Conservation (phyloP, 1,139 yeast species). For the Candida sanyaensis region DNA sequence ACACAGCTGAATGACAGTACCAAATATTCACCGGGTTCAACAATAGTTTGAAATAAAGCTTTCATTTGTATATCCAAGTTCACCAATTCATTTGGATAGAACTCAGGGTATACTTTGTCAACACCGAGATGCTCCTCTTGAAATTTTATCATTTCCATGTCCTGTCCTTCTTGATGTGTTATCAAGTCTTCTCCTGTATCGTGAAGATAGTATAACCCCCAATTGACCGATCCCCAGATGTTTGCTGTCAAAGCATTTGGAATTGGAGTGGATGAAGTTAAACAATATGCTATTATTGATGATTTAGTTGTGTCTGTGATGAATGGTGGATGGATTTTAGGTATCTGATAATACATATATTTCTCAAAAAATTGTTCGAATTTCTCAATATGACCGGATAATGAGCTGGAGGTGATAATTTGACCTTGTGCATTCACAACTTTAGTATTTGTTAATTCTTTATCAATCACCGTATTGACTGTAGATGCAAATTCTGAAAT, state of each 20-base stretch:
- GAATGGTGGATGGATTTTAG: conserved; percentile 60
- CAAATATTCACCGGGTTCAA: conserved; percentile 61
- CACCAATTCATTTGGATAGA: conserved; percentile 62
- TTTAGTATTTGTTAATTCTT: conserved; percentile 46
- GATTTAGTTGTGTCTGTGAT: conserved; percentile 71
- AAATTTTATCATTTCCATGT: conserved; percentile 13
- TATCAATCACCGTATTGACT: conserved; percentile 59
- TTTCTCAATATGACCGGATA: conserved; percentile 40
- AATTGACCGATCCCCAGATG: conserved; percentile 89
- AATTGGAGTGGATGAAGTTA: conserved; percentile 56
- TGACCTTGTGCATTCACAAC: conserved; percentile 35
- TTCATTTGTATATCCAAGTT: conserved; percentile 78
- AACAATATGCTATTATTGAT: conserved; percentile 67
- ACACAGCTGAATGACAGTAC: conserved; percentile 67
- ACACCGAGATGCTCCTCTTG: conserved; percentile 13
- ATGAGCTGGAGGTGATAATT: conserved; percentile 39
- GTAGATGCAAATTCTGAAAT: conserved; percentile 75
- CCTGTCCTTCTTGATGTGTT: conserved; percentile 4
- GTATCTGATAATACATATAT: conserved; percentile 38
- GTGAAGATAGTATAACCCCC: conserved; percentile 65
- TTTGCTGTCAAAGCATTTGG: conserved; percentile 90
- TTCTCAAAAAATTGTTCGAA: conserved; percentile 40
- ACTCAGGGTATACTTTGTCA: conserved; percentile 51
- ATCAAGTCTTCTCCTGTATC: conserved; percentile 13
- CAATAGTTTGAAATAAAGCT: conserved; percentile 65